These are phyloP conservation scores for Trichoderma gamsii DNA, from an alignment of 495 filamentous ascomycete genomes.

Conservation along the genomic window DNA sequence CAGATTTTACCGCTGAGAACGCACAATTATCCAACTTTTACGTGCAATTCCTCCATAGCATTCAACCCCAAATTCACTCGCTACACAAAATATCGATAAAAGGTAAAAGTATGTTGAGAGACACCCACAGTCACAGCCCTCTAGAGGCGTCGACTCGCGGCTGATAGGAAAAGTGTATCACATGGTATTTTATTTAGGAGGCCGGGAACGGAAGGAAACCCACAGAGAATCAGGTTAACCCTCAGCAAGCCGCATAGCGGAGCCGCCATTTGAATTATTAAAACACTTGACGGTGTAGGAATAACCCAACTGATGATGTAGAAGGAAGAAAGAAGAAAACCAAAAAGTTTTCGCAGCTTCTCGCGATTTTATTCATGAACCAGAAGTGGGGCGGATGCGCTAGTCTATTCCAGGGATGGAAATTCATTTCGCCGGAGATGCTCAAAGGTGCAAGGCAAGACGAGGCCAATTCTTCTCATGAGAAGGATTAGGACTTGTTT, in stretches of 20 bases:
- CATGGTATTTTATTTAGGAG: conserved; percentile 26
- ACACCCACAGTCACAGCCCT: conserved; percentile 32
- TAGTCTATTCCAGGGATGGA: not conserved
- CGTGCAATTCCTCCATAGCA: not conserved
- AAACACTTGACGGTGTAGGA: conserved; percentile 34
- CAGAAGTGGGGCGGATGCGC: not conserved
- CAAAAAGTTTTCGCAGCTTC: not conserved
- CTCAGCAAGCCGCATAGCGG: conserved; percentile 35
- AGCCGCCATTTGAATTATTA: conserved; percentile 24
- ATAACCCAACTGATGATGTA: conserved; percentile 17
- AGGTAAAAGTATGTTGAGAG: conserved; percentile 27
- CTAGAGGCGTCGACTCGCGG: conserved; percentile 24
- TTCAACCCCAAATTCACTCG: not conserved
- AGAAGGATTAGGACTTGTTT: too few relatives aligned
- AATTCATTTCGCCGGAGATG: conserved; percentile 1
- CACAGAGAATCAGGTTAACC: conserved; percentile 28
- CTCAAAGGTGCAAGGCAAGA: too few relatives aligned
- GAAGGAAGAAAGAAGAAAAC: not conserved
- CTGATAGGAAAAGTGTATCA: conserved; percentile 23
- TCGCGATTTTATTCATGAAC: conserved; percentile 4
- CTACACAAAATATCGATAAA: not conserved
- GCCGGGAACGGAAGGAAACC: conserved; percentile 36
- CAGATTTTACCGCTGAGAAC: not conserved
- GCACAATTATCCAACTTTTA: not conserved
- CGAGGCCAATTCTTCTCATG: too few relatives aligned